Percentiles rank a stretch among this genome's conserved stretches.
Evolutionary conservation across 768 basidiomycete genomes (phyloP).

Genomic region (Leccinum incarnatum): DNA sequence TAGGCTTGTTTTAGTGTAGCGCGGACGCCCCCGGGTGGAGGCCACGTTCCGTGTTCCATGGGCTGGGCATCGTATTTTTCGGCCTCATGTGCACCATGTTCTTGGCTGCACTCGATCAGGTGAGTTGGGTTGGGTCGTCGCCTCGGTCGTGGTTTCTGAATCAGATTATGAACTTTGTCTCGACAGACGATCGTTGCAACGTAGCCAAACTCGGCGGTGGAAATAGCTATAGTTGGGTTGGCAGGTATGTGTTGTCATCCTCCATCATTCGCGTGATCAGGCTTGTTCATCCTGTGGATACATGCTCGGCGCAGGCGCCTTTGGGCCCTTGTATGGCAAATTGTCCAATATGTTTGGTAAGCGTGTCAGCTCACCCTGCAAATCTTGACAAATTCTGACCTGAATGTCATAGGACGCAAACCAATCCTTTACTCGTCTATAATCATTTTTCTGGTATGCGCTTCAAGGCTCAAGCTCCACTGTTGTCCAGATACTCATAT

Average conservation of each 20-base stretch:
- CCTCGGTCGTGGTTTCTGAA: background rate
- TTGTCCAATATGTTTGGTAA: conserved; percentile 57
- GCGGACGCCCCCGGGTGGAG: too few species aligned
- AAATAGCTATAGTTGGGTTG: conserved; percentile 68
- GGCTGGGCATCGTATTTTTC: conserved; percentile 24
- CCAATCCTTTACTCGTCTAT: conserved; percentile 68
- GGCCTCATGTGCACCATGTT: conserved; percentile 31
- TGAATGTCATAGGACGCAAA: conserved; percentile 50
- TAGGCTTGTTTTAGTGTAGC: too few species aligned
- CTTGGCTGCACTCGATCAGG: conserved; percentile 59
- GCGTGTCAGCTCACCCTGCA: background rate
- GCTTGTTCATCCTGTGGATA: conserved; percentile 52
- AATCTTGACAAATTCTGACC: conserved; percentile 20
- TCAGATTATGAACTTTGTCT: background rate
- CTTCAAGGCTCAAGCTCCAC: background rate
- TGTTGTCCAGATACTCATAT: background rate
- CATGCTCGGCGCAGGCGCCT: conserved; percentile 62
- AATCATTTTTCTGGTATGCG: conserved; percentile 59
- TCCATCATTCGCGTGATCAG: background rate
- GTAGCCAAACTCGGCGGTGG: conserved; percentile 63
- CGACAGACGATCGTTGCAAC: conserved; percentile 65
- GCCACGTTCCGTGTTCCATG: background rate
- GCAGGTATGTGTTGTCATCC: conserved; percentile 43
- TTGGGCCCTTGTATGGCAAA: conserved; percentile 77
- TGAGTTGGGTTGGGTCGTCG: conserved; percentile 20